A percentile compares a stretch with the other conserved stretches of the same genome.
Conservation (phyloP, 805 yeast genomes). For the Kurtzmaniella fragi region DNA sequence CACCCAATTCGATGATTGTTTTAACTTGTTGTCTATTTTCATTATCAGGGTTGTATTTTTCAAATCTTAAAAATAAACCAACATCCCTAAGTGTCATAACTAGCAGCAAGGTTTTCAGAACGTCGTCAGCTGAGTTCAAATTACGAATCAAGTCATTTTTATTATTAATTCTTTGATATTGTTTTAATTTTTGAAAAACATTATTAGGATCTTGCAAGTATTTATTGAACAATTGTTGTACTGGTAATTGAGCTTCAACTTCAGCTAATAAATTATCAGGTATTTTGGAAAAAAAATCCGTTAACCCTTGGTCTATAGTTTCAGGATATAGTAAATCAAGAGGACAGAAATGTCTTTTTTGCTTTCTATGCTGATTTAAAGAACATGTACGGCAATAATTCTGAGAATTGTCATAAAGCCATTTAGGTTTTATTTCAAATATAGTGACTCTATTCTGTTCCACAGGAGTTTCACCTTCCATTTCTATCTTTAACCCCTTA, state of each 20-base stretch:
- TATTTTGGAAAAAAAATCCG: slow-evolving; percentile 20
- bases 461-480: too few relatives aligned
- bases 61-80: slow-evolving; percentile 43
- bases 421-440: slow-evolving; percentile 58
- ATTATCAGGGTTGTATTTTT: slow-evolving; percentile 21
- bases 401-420: slow-evolving; percentile 47
- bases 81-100: slow-evolving; percentile 57
- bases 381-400: slow-evolving; percentile 57
- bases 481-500: too few relatives aligned
- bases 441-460: slow-evolving; percentile 10
- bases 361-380: slow-evolving; percentile 30
- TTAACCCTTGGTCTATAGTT: slow-evolving; percentile 29
- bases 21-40: slow-evolving; percentile 25
- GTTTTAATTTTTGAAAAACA: slow-evolving; percentile 29
- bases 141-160: slow-evolving; percentile 28
- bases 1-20: slow-evolving; percentile 19
- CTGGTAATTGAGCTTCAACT: slow-evolving; percentile 25
- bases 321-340: slow-evolving; percentile 34
- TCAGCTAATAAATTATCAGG: slow-evolving; percentile 15
- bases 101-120: slow-evolving; percentile 33
- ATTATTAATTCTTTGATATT: slow-evolving; percentile 28
- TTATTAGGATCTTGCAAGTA: slow-evolving; percentile 26
- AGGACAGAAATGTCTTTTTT: slow-evolving; percentile 42
- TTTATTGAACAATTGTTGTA: slow-evolving; percentile 23
- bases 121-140: slow-evolving; percentile 29